Evolutionary conservation across 345 rosid species (phyloP).

Genomic region (Eucalyptus brandiana): DNA sequence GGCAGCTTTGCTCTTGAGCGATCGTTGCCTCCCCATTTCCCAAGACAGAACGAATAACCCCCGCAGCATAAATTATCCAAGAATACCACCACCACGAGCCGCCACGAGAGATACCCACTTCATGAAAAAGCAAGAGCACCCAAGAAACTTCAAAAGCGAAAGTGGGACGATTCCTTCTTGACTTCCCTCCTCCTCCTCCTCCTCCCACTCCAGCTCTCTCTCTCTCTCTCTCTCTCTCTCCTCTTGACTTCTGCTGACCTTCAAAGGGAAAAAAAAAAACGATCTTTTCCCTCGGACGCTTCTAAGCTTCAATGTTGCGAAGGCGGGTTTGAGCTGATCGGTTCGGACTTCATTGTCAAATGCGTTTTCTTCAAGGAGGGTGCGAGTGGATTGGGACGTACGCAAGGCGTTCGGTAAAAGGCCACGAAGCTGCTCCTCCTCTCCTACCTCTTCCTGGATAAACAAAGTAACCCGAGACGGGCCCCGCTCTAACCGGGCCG

Average conservation of each 20-base stretch:
- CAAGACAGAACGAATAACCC: background rate
- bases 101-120: background rate
- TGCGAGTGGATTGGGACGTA: background rate
- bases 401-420: background rate
- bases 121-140: background rate
- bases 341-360: background rate
- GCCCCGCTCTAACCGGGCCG: background rate
- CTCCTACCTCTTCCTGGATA: background rate
- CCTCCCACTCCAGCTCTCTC: background rate
- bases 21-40: slow-evolving; percentile 55
- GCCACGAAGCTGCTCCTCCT: background rate
- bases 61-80: background rate
- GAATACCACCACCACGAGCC: background rate
- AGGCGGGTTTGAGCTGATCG: background rate
- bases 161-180: background rate
- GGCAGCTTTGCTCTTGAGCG: slow-evolving; percentile 82
- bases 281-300: background rate
- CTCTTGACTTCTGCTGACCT: background rate
- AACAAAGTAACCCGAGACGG: background rate
- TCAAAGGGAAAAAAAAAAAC: background rate
- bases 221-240: background rate
- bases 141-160: background rate
- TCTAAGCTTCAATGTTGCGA: background rate
- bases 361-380: background rate
- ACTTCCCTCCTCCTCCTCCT: background rate